phyloP scores from a whole-genome alignment of 179 eudicot genomes.

The Silene vulgaris region DNA sequence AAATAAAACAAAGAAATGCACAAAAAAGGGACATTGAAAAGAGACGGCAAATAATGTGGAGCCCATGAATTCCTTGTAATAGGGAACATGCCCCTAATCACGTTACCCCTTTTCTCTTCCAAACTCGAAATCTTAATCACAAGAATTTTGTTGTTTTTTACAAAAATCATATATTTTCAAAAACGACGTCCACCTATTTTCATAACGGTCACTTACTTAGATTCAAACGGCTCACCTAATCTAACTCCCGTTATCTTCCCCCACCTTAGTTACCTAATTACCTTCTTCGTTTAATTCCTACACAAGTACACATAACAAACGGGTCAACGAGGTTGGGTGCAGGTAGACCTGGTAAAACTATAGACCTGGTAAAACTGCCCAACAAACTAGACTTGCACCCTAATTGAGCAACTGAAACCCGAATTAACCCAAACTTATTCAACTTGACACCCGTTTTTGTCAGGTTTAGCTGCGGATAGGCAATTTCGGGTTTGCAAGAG shows the following conservation, averaged over 20 bases:
- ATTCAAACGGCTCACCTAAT: conserved; percentile 24
- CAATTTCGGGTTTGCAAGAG: too few relatives aligned
- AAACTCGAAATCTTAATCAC: conserved; percentile 12
- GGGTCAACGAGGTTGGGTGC: too few relatives aligned
- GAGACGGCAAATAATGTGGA: conserved; percentile 17
- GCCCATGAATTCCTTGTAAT: conserved; percentile 14
- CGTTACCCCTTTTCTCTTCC: neutral
- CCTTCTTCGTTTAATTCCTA: neutral
- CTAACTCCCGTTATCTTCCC: conserved; percentile 21
- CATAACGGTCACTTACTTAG: conserved; percentile 27
- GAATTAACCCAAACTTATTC: too few relatives aligned
- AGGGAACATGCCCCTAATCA: conserved; percentile 14
- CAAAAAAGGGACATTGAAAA: neutral
- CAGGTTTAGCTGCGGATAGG: too few relatives aligned
- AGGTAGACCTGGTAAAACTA: too few relatives aligned
- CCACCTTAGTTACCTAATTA: neutral
- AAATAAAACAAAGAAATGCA: neutral
- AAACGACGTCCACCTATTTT: conserved; percentile 19
- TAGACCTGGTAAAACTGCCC: too few relatives aligned
- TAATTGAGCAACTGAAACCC: too few relatives aligned
- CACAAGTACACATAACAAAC: too few relatives aligned
- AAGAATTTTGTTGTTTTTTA: neutral
- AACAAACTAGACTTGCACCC: too few relatives aligned
- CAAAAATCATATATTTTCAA: conserved; percentile 1
- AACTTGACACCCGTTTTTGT: too few relatives aligned